phyloP scores from a whole-genome alignment of 2,329 filamentous ascomycete genomes.

The Hypoxylon sp. region DNA sequence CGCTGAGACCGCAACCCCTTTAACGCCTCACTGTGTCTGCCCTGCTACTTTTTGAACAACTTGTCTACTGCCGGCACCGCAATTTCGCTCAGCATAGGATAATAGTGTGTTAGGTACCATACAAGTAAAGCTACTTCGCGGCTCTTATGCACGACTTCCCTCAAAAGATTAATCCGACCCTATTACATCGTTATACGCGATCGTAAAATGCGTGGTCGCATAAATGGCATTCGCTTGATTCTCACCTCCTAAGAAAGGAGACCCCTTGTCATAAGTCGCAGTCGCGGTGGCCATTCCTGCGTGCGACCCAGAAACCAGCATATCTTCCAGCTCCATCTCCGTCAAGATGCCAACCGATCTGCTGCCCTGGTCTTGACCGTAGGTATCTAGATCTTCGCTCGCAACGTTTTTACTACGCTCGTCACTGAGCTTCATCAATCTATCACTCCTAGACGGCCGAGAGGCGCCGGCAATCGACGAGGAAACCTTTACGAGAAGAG shows the following conservation, averaged over 20 bases:
- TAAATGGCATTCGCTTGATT: not conserved
- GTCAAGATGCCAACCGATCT: conserved; percentile 2
- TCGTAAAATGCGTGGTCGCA: not conserved
- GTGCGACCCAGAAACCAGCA: not conserved
- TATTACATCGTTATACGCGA: not conserved
- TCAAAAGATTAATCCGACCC: not conserved
- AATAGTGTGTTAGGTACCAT: too few species aligned
- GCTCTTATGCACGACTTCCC: too few species aligned
- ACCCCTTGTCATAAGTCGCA: not conserved
- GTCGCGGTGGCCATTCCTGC: not conserved
- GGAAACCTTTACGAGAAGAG: not conserved
- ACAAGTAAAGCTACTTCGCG: too few species aligned
- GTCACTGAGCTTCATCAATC: not conserved
- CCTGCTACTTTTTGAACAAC: too few species aligned
- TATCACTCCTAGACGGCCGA: not conserved
- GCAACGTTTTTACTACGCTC: not conserved
- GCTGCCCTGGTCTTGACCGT: not conserved
- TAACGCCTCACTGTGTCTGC: too few species aligned
- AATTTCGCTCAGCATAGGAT: too few species aligned
- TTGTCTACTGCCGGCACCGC: too few species aligned
- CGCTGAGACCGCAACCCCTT: too few species aligned
- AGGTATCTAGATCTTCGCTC: not conserved
- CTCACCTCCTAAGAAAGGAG: not conserved
- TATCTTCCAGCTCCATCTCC: conserved; percentile 2
- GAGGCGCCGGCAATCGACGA: not conserved